phyloP scores from a whole-genome alignment of 2,329 filamentous ascomycete species.

The Blumeria graminis region DNA sequence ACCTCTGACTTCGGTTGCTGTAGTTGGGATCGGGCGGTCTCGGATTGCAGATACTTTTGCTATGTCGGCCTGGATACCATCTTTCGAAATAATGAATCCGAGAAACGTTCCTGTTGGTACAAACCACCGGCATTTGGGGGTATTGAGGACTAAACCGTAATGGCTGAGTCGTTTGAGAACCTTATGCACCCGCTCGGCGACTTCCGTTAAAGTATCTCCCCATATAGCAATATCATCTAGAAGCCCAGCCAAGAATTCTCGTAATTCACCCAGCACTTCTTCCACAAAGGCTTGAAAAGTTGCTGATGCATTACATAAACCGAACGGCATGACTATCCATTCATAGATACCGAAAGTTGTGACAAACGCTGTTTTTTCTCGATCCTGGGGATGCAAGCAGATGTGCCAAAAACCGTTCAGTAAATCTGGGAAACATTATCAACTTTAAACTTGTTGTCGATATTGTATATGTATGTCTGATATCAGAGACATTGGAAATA shows the following conservation, averaged over 20 bases:
- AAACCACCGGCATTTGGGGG: background rate
- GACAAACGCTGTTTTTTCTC: background rate
- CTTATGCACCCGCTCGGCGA: too few relatives aligned
- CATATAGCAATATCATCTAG: background rate
- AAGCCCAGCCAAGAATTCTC: background rate
- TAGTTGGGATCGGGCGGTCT: background rate
- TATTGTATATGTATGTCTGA: too few relatives aligned
- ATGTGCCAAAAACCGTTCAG: background rate
- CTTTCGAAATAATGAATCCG: background rate
- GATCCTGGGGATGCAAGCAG: background rate
- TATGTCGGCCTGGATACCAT: background rate
- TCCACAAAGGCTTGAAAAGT: slow-evolving; percentile 2
- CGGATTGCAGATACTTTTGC: background rate
- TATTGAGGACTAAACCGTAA: background rate
- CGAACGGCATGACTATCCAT: slow-evolving; percentile 2
- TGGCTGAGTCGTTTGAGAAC: background rate
- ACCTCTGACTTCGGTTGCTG: background rate
- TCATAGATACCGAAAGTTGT: background rate
- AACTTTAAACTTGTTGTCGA: too few relatives aligned
- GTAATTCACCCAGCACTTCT: background rate
- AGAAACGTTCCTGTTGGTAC: background rate
- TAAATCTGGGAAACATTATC: slow-evolving; percentile 1
- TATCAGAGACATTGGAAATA: too few relatives aligned
- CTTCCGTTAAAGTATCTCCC: background rate
- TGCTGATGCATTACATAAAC: background rate